A percentile compares a stretch with the other conserved stretches of the same genome.
phyloP scores from a whole-genome alignment of 495 filamentous ascomycete species.

The Penicillium robsamsonii region DNA sequence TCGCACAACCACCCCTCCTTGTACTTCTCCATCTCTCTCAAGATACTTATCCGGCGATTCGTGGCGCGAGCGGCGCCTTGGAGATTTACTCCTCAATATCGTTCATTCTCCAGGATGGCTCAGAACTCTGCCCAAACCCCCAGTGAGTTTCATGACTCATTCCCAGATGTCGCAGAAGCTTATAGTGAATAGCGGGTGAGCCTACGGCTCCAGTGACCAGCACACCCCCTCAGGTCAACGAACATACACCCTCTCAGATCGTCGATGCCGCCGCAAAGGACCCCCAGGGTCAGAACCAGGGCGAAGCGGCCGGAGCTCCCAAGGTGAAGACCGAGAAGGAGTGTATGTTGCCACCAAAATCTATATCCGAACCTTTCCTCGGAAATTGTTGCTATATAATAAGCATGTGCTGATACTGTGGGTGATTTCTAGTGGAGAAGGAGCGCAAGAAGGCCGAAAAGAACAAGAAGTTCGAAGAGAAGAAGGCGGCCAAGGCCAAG shows the following conservation, averaged over 20 bases:
- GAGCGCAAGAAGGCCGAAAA: constrained; percentile 62
- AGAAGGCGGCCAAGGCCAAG: constrained; percentile 55
- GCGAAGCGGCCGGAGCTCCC: constrained; percentile 38
- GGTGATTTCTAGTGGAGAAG: constrained; percentile 43
- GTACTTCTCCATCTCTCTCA: constrained; percentile 31
- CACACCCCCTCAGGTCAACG: constrained; percentile 46
- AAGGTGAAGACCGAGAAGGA: constrained; percentile 64
- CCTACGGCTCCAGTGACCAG: constrained; percentile 50
- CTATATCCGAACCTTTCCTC: neutral
- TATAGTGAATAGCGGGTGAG: constrained; percentile 46
- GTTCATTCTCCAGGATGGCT: constrained; percentile 57
- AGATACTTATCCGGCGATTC: constrained; percentile 50
- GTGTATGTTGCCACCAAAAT: constrained; percentile 35
- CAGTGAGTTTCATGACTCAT: constrained; percentile 43
- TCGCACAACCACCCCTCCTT: constrained; percentile 37
- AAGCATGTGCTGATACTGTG: constrained; percentile 20
- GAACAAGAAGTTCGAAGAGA: constrained; percentile 57
- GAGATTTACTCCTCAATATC: constrained; percentile 45
- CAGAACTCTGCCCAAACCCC: constrained; percentile 56
- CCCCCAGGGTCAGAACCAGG: constrained; percentile 36
- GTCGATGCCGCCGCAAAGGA: constrained; percentile 40
- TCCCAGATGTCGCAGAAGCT: constrained; percentile 5
- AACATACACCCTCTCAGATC: constrained; percentile 47
- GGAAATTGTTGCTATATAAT: neutral
- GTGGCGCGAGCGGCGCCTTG: constrained; percentile 51